phyloP scores from a whole-genome alignment of 495 filamentous ascomycete genomes.

The Astrothelium macrocarpum region DNA sequence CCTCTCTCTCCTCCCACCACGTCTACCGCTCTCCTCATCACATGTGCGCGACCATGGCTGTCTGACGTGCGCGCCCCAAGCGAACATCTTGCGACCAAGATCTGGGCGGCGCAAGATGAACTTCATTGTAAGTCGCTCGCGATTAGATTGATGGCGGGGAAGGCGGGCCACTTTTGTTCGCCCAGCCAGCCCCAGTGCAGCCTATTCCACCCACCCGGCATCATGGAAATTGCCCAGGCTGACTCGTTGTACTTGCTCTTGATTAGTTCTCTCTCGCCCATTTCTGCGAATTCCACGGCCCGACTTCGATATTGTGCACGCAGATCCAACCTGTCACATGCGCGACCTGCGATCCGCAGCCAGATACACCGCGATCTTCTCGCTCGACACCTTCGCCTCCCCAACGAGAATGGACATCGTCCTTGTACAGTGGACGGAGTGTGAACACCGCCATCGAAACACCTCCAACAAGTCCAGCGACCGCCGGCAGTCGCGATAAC shows the following conservation, averaged over 20 bases:
- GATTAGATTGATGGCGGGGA: not conserved
- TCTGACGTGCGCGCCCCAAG: not conserved
- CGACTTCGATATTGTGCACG: conserved; percentile 90
- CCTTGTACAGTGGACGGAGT: conserved; percentile 19
- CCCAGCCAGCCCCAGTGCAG: not conserved
- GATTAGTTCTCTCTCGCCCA: conserved; percentile 82
- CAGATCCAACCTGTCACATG: conserved; percentile 76
- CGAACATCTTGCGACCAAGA: not conserved
- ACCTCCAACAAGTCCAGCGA: conserved; percentile 50
- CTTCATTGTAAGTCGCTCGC: not conserved
- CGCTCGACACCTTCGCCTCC: conserved; percentile 16
- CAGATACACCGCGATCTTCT: conserved; percentile 39
- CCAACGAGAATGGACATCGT: conserved; percentile 9
- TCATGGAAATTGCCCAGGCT: not conserved
- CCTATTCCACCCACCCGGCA: not conserved
- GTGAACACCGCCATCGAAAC: conserved; percentile 43
- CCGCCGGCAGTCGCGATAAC: conserved; percentile 16
- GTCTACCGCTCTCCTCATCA: not conserved
- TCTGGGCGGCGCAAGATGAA: conserved; percentile 5
- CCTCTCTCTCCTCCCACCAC: not conserved
- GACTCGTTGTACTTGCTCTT: not conserved
- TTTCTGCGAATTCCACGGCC: conserved; percentile 93
- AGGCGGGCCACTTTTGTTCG: too few relatives aligned
- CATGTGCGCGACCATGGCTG: conserved; percentile 4
- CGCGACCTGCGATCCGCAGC: conserved; percentile 44